These are phyloP conservation scores for Sporodiniella umbellata DNA, from an alignment of 371 early-diverging fungal species.

Conservation along the genomic window DNA sequence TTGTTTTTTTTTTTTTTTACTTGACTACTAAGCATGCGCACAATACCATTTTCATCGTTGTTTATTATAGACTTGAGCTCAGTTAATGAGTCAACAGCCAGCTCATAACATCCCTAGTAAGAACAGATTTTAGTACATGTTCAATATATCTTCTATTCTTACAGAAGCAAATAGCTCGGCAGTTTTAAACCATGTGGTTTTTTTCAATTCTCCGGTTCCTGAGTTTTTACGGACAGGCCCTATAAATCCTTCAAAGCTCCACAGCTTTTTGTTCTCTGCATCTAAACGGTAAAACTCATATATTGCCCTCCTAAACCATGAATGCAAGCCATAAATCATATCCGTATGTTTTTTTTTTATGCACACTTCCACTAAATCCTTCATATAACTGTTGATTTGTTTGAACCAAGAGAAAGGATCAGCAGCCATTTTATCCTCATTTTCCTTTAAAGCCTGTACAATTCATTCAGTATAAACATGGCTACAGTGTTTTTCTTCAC, in stretches of 20 bases:
- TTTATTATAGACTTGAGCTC: constrained; percentile 2
- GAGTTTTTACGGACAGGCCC: constrained; percentile 21
- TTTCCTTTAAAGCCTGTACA: constrained; percentile 9
- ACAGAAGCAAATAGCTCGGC: constrained; percentile 35
- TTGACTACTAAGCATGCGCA: constrained; percentile 31
- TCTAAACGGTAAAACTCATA: constrained; percentile 8
- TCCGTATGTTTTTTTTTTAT: constrained; percentile 31
- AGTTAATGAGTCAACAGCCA: constrained; percentile 23
- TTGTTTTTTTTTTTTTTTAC: constrained; percentile 4
- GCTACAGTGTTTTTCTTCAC: no score
- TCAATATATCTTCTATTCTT: neutral
- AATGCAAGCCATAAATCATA: constrained; percentile 33
- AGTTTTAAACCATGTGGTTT: constrained; percentile 33
- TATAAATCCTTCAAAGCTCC: constrained; percentile 24
- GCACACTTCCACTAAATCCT: constrained; percentile 33
- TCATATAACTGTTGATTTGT: constrained; percentile 17
- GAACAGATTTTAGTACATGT: neutral
- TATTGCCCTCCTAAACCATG: constrained; percentile 36
- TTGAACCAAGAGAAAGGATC: constrained; percentile 21
- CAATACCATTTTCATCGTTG: constrained; percentile 24
- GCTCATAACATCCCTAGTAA: constrained; percentile 30
- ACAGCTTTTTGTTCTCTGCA: constrained; percentile 20
- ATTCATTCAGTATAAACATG: no score
- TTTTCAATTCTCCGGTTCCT: neutral
- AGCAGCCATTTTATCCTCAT: constrained; percentile 14